Evolutionary conservation across 129 eudicot genomes (phyloP), one percentile per base, ranked within the genome.

Genomic region (Pittosporum tobira): DNA sequence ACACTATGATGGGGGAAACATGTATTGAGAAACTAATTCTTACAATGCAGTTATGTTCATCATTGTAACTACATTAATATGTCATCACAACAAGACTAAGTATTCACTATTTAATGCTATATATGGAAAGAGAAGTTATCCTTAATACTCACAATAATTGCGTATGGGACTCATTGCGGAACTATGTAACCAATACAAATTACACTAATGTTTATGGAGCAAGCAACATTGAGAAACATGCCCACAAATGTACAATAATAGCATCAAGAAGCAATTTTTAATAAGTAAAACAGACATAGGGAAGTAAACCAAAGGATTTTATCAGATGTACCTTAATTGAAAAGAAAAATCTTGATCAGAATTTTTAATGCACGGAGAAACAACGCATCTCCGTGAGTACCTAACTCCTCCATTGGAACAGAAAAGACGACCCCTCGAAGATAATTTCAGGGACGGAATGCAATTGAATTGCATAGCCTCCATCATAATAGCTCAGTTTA

Each of bases 391-490:
- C 30, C 48, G 37, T 34, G 25, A 48, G 42, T 16, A 26, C 24
- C 51, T 57, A 31, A 36, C 37, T 42, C 58, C 21, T 18, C 50
- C 37, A 21, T 20, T 7, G 45, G 63, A 53, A 43, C 44, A 62
- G 51, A 46, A 71, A 48, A 58, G 26, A 53, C 66, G 50, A 29
- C 58, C 74, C 56, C 63, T 63, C 24, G 75, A 69, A 63, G 64
- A 59, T 25, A 69, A 24, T 51, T 75, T 73, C 23, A 75, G 61
- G 59, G 71, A 58, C 37, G 29, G 68, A 64, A 75, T 48, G 64
- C 63, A 62, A 45, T 50, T 46, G 61, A 64, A 57, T 38, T 58
- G 48, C 23, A 43, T 31, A 58, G 63, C 57, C 20, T 63, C 80
- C 80, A 75, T 75, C 57, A 20, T n/a, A n/a, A n/a, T n/a, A n/a